Percentiles rank a stretch among this genome's conserved stretches.
Evolutionary conservation across 306 rosid species (phyloP).

Genomic region (Cucurbita argyrosperma): DNA sequence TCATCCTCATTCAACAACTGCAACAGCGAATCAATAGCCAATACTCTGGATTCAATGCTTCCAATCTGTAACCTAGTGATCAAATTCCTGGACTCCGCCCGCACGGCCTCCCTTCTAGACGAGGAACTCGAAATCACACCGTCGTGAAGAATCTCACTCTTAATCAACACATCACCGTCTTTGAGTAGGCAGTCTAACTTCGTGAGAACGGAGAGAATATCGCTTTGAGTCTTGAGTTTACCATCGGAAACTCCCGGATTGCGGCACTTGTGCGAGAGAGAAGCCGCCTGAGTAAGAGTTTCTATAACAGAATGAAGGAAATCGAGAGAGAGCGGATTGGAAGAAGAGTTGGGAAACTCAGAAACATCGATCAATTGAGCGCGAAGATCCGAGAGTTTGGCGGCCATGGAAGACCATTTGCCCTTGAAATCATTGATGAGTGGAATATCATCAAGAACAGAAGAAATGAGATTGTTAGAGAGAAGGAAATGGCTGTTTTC

Average conservation of each 20-base stretch:
- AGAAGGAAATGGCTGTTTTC: constrained; percentile 24
- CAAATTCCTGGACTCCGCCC: constrained; percentile 57
- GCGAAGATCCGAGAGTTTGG: constrained; percentile 50
- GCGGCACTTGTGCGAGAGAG: constrained; percentile 37
- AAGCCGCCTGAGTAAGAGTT: constrained; percentile 37
- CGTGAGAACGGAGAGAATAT: constrained; percentile 55
- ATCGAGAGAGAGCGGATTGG: constrained; percentile 55
- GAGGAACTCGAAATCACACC: constrained; percentile 17
- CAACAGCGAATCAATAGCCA: constrained; percentile 53
- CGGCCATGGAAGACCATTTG: constrained; percentile 51
- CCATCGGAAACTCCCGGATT: constrained; percentile 29
- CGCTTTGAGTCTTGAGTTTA: constrained; percentile 80
- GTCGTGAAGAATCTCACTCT: constrained; percentile 58
- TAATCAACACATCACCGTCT: constrained; percentile 60
- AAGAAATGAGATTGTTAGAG: constrained; percentile 16
- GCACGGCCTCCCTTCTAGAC: constrained; percentile 47
- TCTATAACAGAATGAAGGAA: constrained; percentile 36
- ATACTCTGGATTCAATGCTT: constrained; percentile 28
- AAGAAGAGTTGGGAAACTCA: constrained; percentile 26
- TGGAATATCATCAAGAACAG: constrained; percentile 39
- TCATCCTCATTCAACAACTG: constrained; percentile 48
- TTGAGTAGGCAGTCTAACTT: constrained; percentile 41
- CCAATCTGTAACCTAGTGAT: constrained; percentile 79
- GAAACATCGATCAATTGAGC: constrained; percentile 53
- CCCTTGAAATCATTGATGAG: constrained; percentile 39